phyloP scores from a whole-genome alignment of 2,329 filamentous ascomycete genomes.

The Sclerotinia glacialis region DNA sequence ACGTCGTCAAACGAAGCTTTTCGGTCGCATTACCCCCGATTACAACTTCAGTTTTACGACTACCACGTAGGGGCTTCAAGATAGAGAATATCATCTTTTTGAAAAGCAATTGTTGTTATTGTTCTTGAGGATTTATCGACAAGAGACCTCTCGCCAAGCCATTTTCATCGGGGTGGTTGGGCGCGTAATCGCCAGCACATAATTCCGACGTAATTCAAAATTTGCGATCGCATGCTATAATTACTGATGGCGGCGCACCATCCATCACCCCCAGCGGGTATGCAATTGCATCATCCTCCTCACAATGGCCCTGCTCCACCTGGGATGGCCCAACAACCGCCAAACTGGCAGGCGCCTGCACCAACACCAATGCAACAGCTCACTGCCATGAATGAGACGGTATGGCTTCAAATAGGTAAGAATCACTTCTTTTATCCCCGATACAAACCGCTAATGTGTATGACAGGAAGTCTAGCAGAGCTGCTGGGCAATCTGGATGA shows the following conservation, averaged over 20 bases:
- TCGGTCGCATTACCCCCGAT: not conserved
- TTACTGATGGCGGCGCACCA: constrained; percentile 38
- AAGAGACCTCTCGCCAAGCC: constrained; percentile 5
- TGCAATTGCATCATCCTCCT: constrained; percentile 44
- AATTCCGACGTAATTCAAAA: not conserved
- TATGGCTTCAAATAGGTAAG: constrained; percentile 93
- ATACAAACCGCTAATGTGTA: constrained; percentile 36
- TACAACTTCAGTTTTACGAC: not conserved
- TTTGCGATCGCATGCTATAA: constrained; percentile 17
- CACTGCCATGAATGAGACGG: constrained; percentile 73
- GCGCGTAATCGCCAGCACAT: constrained; percentile 23
- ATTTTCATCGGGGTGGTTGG: constrained; percentile 14
- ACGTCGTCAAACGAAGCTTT: constrained; percentile 8
- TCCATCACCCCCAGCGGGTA: constrained; percentile 52
- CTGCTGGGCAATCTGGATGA: constrained; percentile 84
- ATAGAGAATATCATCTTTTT: not conserved
- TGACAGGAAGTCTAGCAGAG: constrained; percentile 77
- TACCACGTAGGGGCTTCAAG: not conserved
- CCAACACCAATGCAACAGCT: constrained; percentile 61
- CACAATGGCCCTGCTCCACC: constrained; percentile 34
- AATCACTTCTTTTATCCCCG: constrained; percentile 23
- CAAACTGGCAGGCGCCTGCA: constrained; percentile 42
- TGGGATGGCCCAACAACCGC: constrained; percentile 33
- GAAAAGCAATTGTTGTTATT: constrained; percentile 11
- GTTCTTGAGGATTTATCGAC: not conserved